Evolutionary conservation across 2,329 filamentous ascomycete species (phyloP).

Genomic region (Blumeria graminis): DNA sequence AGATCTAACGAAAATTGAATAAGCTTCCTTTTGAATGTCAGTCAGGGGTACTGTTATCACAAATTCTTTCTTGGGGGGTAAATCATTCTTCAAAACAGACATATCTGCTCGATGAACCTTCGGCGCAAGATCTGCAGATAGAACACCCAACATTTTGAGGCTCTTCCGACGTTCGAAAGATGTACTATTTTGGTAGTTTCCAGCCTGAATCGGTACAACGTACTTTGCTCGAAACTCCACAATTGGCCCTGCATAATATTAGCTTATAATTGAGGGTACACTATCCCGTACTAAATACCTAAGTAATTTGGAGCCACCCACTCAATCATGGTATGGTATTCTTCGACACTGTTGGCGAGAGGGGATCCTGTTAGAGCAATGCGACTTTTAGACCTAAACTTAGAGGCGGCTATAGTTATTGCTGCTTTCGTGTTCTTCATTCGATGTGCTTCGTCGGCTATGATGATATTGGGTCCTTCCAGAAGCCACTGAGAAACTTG

Average conservation of each 20-base stretch:
- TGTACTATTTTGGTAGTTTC: constrained; percentile 42
- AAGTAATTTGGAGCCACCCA: constrained; percentile 68
- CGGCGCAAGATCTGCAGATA: constrained; percentile 48
- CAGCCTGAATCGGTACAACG: constrained; percentile 45
- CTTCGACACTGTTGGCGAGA: constrained; percentile 57
- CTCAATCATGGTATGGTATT: constrained; percentile 71
- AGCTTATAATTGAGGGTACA: too few relatives aligned
- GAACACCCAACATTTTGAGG: constrained; percentile 40
- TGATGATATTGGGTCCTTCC: constrained; percentile 41
- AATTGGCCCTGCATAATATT: constrained; percentile 23
- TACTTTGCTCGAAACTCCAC: constrained; percentile 48
- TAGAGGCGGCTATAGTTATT: constrained; percentile 26
- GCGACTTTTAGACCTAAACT: constrained; percentile 42
- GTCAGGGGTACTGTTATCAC: constrained; percentile 53
- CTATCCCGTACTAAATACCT: background rate
- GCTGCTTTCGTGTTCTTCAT: constrained; percentile 41
- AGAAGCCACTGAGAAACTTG: constrained; percentile 26
- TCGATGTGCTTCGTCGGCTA: constrained; percentile 67
- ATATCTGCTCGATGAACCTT: constrained; percentile 60
- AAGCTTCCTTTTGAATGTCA: constrained; percentile 35
- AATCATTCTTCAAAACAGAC: constrained; percentile 34
- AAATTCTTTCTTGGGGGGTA: constrained; percentile 62
- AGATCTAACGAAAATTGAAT: constrained; percentile 25
- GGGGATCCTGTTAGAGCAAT: constrained; percentile 77
- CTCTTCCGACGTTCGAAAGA: constrained; percentile 29